Conservation (phyloP, 116 monocot genomes). For the Papilionanthe hybrid region DNA sequence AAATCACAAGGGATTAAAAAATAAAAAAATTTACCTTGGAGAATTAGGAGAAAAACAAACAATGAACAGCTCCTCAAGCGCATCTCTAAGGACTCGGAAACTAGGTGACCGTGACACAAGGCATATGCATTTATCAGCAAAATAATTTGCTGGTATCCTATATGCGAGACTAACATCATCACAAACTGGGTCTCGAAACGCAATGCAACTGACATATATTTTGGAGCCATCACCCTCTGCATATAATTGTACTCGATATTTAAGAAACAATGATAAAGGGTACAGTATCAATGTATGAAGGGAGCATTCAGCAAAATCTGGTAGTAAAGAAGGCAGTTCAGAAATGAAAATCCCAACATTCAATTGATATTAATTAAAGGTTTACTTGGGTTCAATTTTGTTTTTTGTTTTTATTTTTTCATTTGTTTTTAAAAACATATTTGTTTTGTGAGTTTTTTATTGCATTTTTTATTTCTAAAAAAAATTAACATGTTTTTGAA, state of each 20-base stretch:
- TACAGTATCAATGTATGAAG: neutral
- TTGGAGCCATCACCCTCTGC: conserved; percentile 99
- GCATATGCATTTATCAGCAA: conserved; percentile 98
- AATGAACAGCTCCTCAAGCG: conserved; percentile 78
- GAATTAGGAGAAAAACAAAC: conserved; percentile 87
- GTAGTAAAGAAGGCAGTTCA: neutral
- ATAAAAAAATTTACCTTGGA: conserved; percentile 56
- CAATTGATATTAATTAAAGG: neutral
- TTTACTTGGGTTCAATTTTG: too few species aligned
- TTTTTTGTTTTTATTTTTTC: too few species aligned
- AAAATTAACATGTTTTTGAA: too few species aligned
- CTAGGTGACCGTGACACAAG: conserved; percentile 88
- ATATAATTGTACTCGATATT: conserved; percentile 2
- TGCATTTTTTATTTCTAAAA: too few species aligned
- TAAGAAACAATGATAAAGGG: neutral
- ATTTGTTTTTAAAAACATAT: too few species aligned
- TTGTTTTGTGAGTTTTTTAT: too few species aligned
- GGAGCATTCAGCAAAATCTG: neutral
- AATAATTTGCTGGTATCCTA: conserved; percentile 64
- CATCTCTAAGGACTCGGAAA: conserved; percentile 87
- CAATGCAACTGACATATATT: conserved; percentile 96
- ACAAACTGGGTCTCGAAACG: conserved; percentile 93
- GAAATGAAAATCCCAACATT: neutral
- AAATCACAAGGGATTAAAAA: neutral
- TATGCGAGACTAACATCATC: conserved; percentile 86